These are phyloP conservation scores for Solanum bulbocastanum DNA, from an alignment of 257 asterid species.

Conservation along the genomic window DNA sequence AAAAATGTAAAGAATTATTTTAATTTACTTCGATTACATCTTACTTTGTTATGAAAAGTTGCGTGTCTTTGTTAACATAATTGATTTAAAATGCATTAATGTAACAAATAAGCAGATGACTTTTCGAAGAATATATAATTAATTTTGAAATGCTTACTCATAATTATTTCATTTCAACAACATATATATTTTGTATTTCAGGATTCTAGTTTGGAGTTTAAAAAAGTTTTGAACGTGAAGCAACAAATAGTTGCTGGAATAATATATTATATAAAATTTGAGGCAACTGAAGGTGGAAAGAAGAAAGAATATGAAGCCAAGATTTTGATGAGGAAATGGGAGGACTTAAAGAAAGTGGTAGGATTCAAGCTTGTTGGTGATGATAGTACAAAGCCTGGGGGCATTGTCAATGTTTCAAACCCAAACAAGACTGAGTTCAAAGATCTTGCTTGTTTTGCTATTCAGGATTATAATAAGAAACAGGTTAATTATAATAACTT, in stretches of 20 bases:
- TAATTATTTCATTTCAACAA: too few relatives aligned
- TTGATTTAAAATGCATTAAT: too few relatives aligned
- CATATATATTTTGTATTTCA: not conserved
- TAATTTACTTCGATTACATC: too few relatives aligned
- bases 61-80: too few relatives aligned
- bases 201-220: not conserved
- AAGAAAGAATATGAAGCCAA: slow-evolving; percentile 1
- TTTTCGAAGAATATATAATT: too few relatives aligned
- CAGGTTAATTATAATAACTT: too few relatives aligned
- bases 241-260: not conserved
- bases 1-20: not conserved
- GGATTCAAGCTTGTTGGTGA: not conserved
- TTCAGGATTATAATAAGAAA: not conserved
- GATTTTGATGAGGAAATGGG: slow-evolving; percentile 1
- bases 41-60: too few relatives aligned
- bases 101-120: too few relatives aligned
- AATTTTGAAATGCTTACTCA: not conserved
- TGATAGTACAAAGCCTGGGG: not conserved
- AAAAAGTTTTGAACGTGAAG: not conserved
- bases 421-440: not conserved
- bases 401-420: not conserved
- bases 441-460: slow-evolving; percentile 1
- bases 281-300: not conserved
- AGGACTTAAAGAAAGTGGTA: not conserved
- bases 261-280: not conserved